Evolutionary conservation across 805 yeast species (phyloP), one percentile per base, ranked within the genome.

Genomic region (Wickerhamiella sergipiensis): DNA sequence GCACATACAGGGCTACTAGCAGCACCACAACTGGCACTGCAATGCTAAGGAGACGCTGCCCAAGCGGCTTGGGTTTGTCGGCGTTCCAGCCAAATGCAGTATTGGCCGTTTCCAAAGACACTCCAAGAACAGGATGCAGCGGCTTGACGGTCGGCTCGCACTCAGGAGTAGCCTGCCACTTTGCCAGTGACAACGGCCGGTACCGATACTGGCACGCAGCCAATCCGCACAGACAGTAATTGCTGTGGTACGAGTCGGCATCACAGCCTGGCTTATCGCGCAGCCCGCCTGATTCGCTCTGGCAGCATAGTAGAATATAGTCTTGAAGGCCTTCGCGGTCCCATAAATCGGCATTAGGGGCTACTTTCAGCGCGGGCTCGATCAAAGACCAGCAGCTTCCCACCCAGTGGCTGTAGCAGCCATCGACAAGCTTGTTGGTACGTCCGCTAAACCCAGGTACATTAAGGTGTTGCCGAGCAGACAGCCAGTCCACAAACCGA

Each of bases 401-500:
- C 1, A 88, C 83, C 98, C 98, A 92, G 65, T 83, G 90, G 61
- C 90, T 79, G 64, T 92, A 92, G 65, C 98, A 92, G 0, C 95
- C 96, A 64, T 92, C 98, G 1, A 92, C 97, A 31, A 92, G 72
- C 63, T 92, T 92, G 64, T 90, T 90, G 0, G 95, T 78, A 50
- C 99, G 75, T 0, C 99, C 99, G 12, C 80, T 74, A 46, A 90
- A 75, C 0, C 97, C 97, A 12, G 90, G 94, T 61, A 87, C 96
- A n/a, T 78, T 64, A 18, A 67, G 67, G 50, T 73, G 70, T 64
- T 92, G 98, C 42, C 95, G 75, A 4, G 49, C 47, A 10, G 45
- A 46, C 2, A 80, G 71, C 98, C 98, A 92, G 49, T 54, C 50
- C 7, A 78, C 55, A 21, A 88, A 67, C 1, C 53, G 57, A 0